These are phyloP conservation scores for Oryza meridionalis DNA, from an alignment of 176 grass and related monocot species.

Conservation along the genomic window DNA sequence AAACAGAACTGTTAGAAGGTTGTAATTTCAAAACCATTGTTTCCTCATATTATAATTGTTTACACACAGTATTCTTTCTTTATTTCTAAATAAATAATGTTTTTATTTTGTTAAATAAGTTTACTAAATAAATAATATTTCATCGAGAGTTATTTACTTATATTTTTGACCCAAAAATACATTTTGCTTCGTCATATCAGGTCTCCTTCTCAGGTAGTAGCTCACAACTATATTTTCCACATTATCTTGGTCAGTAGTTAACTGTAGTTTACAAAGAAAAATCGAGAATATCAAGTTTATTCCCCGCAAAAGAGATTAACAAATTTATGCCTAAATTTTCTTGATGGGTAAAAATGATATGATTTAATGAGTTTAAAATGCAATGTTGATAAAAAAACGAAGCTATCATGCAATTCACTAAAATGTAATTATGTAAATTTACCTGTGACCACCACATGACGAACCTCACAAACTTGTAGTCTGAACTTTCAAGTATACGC, in stretches of 20 bases:
- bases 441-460: constrained; percentile 99
- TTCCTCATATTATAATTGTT: not conserved
- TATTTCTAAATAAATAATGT: not conserved
- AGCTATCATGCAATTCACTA: not conserved
- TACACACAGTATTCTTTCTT: not conserved
- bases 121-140: not conserved
- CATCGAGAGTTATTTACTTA: not conserved
- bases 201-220: not conserved
- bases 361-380: not conserved
- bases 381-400: constrained; percentile 11
- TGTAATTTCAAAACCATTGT: not conserved
- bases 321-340: constrained; percentile 2
- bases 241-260: not conserved
- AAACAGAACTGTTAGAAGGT: not conserved
- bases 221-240: not conserved
- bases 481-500: constrained; percentile 72
- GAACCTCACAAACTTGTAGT: constrained; percentile 61
- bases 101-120: not conserved
- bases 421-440: constrained; percentile 35
- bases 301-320: not conserved
- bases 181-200: not conserved
- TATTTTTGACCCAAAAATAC: not conserved
- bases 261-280: not conserved
- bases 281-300: constrained; percentile 9
- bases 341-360: constrained; percentile 1